Base-by-base conservation (phyloP, 495 filamentous ascomycete species). In the Sabuloglossum arenarium region DNA sequence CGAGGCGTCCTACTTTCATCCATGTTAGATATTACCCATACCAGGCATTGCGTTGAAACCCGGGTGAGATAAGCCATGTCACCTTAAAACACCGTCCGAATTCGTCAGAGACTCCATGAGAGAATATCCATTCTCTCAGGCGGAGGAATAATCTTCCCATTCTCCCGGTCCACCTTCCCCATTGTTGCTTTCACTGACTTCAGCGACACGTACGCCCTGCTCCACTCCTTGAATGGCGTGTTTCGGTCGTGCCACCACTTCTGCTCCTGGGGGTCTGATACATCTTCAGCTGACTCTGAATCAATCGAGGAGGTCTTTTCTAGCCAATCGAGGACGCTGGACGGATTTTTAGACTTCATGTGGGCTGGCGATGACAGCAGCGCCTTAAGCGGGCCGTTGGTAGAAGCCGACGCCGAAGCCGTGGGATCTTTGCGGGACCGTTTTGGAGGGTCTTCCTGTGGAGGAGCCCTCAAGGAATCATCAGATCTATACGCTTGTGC, bases 151-250 rank as follows among this genome's bases (percentile, higher is more conserved):
- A 54, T 37, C 8, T 29, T 14, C 30, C 53, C 54, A 11, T 21
- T 27, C 21, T 56, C 28, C 25, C 23, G 29, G 30, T 56, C 54
- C 32, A 56, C 54, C 24, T 53, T 24, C 23, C 34, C 54, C 32
- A 56, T 56, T n/a, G 21, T n/a, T 16, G 39, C 54, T 1, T 49
- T 56, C 27, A 56, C 54, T 1, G 37, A 45, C 37, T 56, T 56
- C 31, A 56, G 37, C 14, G 23, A 27, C 4, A 28, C 42, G 21
- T 56, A 56, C 4, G 54, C 34, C 21, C 54, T 43, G 14, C 23
- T 23, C 23, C 45, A 56, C 29, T 45, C 42, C n/a, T 56, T 56
- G 21, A 56, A 56, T 21, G 54, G 54, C 3, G 54, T 56, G 37
- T 56, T 54, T 37, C 19, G 30, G 53, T 54, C 53, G 10, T 54